Evolutionary conservation across 2,329 filamentous ascomycete genomes (phyloP).

Genomic region (Fusarium armeniacum): DNA sequence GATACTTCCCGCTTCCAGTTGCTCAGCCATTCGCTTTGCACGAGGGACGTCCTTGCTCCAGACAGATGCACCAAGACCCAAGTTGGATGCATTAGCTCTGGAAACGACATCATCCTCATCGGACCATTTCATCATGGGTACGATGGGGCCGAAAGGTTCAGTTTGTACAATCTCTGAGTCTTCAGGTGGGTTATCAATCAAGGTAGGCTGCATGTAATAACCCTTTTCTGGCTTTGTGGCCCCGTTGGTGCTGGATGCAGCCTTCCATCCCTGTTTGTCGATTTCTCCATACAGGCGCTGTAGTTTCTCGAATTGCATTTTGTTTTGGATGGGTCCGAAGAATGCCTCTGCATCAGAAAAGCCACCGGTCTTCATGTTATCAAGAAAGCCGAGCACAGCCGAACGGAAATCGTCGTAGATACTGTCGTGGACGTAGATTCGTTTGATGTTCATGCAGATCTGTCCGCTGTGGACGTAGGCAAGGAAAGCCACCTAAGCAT

Average conservation of each 20-base stretch:
- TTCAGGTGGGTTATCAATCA: constrained; percentile 72
- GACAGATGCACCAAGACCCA: constrained; percentile 69
- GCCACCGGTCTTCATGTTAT: constrained; percentile 59
- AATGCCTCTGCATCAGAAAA: constrained; percentile 59
- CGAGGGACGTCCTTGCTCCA: constrained; percentile 67
- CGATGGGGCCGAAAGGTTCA: constrained; percentile 69
- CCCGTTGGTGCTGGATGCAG: constrained; percentile 52
- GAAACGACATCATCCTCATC: constrained; percentile 71
- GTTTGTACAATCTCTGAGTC: constrained; percentile 68
- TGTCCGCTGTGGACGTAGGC: background rate
- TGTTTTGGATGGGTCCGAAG: constrained; percentile 70
- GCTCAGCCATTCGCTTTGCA: constrained; percentile 66
- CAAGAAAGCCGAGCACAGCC: background rate
- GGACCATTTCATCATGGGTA: constrained; percentile 73
- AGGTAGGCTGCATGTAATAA: constrained; percentile 70
- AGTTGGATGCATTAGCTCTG: constrained; percentile 66
- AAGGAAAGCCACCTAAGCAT: background rate
- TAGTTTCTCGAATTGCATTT: constrained; percentile 68
- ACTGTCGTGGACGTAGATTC: constrained; percentile 3
- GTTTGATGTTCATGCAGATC: constrained; percentile 18
- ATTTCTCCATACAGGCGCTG: constrained; percentile 59
- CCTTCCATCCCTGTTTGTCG: constrained; percentile 59
- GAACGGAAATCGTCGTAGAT: constrained; percentile 9
- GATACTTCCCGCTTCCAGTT: constrained; percentile 69
- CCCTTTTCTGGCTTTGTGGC: constrained; percentile 55